Base-by-base conservation (phyloP, 257 asterid species). In the Verbascum thapsus region DNA sequence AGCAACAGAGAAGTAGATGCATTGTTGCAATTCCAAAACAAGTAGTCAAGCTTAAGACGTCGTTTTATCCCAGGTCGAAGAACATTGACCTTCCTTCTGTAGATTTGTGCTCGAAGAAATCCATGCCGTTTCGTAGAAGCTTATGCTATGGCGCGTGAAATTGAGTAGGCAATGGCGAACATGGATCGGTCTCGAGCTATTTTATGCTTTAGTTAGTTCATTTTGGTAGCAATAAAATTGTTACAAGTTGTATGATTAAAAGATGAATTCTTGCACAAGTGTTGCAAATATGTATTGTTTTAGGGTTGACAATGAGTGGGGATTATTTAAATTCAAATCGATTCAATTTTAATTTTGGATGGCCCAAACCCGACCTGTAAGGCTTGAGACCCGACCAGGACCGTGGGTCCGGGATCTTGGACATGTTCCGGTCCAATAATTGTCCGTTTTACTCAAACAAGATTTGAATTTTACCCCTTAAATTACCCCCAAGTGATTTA, bases 1-100 rank as follows among this genome's bases (percentile, higher is more conserved):
- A 73, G 71, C 78, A 58, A 71, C 87, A 83, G 90, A 87, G 66
- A 66, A 78, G 77, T 67, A 78, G 65, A 74, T 83, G 83, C 69
- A 49, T 61, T 60, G 74, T 83, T 74, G 78, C 78, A 54, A 73
- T 76, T 72, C 58, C 83, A 50, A 78, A 67, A 64, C 72, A 75
- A 53, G 53, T 66, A 66, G 70, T 78, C 72, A 83, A 69, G 78
- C 72, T 72, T 78, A 79, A 68, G 83, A 65, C 79, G 49, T 72
- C 72, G 55, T 48, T 75, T 32, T 61, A 34, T 58, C 67, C 74
- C 79, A 75, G 67, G 56, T 73, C 71, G 30, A 72, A 61, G 74
- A 64, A 53, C 58, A 63, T 59, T 63, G 62, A 71, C 73, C 76
- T 37, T 62, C 78, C 81, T 45, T 41, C 70, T 49, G 45, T 66